Evolutionary conservation across 768 basidiomycete genomes (phyloP).

Genomic region (Amyloporia xantha): DNA sequence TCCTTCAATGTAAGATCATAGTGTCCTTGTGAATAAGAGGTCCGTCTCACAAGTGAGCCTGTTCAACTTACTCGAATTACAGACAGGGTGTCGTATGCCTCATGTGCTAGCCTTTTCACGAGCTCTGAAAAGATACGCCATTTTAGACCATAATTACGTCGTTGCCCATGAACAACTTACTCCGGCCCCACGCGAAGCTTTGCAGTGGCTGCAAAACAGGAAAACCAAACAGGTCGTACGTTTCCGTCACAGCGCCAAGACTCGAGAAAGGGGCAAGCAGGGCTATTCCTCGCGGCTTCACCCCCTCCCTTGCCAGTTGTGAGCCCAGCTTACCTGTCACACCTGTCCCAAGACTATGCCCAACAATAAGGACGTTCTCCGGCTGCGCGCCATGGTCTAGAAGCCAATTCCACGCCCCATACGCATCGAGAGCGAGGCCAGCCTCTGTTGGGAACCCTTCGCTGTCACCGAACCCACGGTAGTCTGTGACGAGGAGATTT

Average conservation of each 20-base stretch:
- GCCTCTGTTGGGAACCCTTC: conserved; percentile 68
- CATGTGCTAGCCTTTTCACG: conserved; percentile 44
- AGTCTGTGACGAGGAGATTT: conserved; percentile 85
- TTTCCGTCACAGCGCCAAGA: conserved; percentile 45
- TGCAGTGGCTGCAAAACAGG: conserved; percentile 70
- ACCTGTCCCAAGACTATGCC: conserved; percentile 87
- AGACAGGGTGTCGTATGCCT: conserved; percentile 58
- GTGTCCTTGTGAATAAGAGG: neutral
- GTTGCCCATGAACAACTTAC: conserved; percentile 37
- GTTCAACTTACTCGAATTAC: conserved; percentile 45
- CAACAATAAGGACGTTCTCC: conserved; percentile 64
- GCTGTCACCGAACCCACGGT: conserved; percentile 89
- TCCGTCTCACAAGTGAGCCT: conserved; percentile 1
- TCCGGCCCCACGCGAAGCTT: conserved; percentile 50
- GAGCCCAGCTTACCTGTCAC: conserved; percentile 44
- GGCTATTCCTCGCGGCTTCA: conserved; percentile 32
- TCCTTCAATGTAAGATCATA: conserved; percentile 33
- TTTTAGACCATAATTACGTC: neutral
- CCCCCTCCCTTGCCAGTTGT: conserved; percentile 34
- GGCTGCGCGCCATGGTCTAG: conserved; percentile 47
- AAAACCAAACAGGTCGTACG: conserved; percentile 61
- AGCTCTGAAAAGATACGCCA: conserved; percentile 32
- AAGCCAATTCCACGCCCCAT: conserved; percentile 78
- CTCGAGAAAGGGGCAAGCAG: conserved; percentile 36
- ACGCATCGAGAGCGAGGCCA: conserved; percentile 69